Evolutionary conservation across 2,329 filamentous ascomycete genomes (phyloP), one percentile per base, ranked within the genome.

Genomic region (Fusarium denticulatum): DNA sequence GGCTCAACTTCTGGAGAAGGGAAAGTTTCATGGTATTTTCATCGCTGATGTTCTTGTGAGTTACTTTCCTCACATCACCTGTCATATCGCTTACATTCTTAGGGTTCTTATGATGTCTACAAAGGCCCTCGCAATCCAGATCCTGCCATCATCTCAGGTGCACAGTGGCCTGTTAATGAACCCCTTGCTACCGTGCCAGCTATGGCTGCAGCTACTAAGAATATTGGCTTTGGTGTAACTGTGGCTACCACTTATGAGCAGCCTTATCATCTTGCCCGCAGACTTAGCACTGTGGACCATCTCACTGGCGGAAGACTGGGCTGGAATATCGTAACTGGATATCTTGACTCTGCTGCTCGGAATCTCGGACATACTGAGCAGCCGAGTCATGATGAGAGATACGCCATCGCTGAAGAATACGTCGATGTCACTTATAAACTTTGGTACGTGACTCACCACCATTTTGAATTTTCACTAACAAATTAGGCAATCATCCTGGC

Each of bases 91-190:
- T 76, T 22, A 58, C 24, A 10, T 26, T 13, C 3, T 42, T 4
- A 30, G 80, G 91, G 89, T 20, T 90, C 90, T 11, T 93, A 93
- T 77, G 91, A 94, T 81, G 90, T 93, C 9, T 93, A 93, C 80
- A 89, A 88, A 40, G 90, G 88, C 63, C 83, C 82, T 2, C 64
- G 59, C 5, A 64, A 64, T 6, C 84, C 93, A 6, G 86, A 88
- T 7, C 88, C 91, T 1, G 90, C 90, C 0, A 87, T 91, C 42
- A 81, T 85, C 8, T 90, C 90, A 0, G 91, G 90, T 0, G 89
- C 91, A 0, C 91, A 93, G 80, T 94, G 90, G 88, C 92, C 91
- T 0, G 89, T 93, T 20, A 93, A 92, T 32, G 91, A 93, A 77
- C 92, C 91, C 0, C 79, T 93, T 2, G 86, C 88, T 4, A 86